Percentiles rank a stretch among this genome's conserved stretches.
Conservation (phyloP, 495 filamentous ascomycete genomes). For the Penicillium psychrofluorescens region DNA sequence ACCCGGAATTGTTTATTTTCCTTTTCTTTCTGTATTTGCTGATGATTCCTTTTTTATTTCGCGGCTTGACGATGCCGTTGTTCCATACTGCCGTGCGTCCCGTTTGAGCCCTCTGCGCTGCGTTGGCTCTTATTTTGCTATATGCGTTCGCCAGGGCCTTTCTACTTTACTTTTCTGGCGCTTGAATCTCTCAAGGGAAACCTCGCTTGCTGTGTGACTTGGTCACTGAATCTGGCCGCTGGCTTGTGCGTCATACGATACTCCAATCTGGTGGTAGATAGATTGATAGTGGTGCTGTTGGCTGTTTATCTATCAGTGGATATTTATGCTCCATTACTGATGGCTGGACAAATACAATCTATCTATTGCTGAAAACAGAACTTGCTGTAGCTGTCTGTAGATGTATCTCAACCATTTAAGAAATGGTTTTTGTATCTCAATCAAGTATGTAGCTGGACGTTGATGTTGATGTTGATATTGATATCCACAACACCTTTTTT, state of each 20-base stretch:
- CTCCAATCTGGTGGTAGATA: background rate
- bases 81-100: background rate
- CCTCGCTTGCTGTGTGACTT: background rate
- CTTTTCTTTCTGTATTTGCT: conserved; percentile 11
- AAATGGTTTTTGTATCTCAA: too few species aligned
- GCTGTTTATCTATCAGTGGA: background rate
- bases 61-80: conserved; percentile 5
- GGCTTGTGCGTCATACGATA: too few species aligned
- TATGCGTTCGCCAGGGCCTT: background rate
- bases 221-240: background rate
- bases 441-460: too few species aligned
- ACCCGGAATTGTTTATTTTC: conserved; percentile 1
- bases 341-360: conserved; percentile 5
- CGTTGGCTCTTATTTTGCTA: background rate
- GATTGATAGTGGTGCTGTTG: background rate
- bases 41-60: conserved; percentile 8
- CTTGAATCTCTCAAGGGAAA: background rate
- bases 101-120: too few species aligned
- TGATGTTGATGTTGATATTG: too few species aligned
- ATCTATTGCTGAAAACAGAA: conserved; percentile 2
- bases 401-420: too few species aligned
- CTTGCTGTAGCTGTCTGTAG: too few species aligned
- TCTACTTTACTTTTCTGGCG: background rate
- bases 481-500: too few species aligned
- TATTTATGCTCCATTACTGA: background rate